These are phyloP conservation scores for Boletus subcaerulescens DNA, from an alignment of 768 basidiomycete genomes.

Conservation along the genomic window DNA sequence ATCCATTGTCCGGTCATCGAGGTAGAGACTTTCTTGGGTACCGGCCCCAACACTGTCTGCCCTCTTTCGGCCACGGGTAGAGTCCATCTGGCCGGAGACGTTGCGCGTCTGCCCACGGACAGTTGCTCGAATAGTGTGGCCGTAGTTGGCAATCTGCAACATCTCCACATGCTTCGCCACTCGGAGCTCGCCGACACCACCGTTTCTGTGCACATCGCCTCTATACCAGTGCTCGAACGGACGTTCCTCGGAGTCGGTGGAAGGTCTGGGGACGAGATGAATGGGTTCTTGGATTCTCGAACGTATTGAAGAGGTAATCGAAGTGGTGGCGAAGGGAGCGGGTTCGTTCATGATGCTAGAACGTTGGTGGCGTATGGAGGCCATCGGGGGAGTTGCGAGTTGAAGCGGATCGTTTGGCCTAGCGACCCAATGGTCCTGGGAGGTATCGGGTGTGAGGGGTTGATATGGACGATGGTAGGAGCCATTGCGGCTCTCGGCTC, in stretches of 20 bases:
- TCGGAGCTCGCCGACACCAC: constrained; percentile 82
- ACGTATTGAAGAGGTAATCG: constrained; percentile 44
- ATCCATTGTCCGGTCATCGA: constrained; percentile 51
- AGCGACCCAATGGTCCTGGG: constrained; percentile 30
- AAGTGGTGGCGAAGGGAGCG: constrained; percentile 53
- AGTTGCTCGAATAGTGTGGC: constrained; percentile 51
- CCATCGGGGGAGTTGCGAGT: constrained; percentile 32
- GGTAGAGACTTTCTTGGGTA: constrained; percentile 59
- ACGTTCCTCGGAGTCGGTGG: constrained; percentile 74
- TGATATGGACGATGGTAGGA: constrained; percentile 21
- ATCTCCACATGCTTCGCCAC: constrained; percentile 77
- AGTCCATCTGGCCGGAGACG: constrained; percentile 22
- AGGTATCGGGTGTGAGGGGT: constrained; percentile 27
- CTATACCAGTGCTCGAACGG: constrained; percentile 92
- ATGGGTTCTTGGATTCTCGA: constrained; percentile 33
- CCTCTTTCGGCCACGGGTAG: constrained; percentile 45
- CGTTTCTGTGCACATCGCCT: constrained; percentile 81
- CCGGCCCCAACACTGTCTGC: constrained; percentile 65
- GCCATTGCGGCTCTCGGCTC: constrained; percentile 38
- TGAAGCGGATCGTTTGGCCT: constrained; percentile 29
- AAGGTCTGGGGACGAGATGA: constrained; percentile 45
- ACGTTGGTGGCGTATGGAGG: constrained; percentile 36
- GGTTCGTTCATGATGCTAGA: constrained; percentile 61
- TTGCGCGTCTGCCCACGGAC: constrained; percentile 26
- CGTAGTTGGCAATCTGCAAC: constrained; percentile 85